phyloP scores from a whole-genome alignment of 139 green algal genomes.

The Tetraselmis striata region DNA sequence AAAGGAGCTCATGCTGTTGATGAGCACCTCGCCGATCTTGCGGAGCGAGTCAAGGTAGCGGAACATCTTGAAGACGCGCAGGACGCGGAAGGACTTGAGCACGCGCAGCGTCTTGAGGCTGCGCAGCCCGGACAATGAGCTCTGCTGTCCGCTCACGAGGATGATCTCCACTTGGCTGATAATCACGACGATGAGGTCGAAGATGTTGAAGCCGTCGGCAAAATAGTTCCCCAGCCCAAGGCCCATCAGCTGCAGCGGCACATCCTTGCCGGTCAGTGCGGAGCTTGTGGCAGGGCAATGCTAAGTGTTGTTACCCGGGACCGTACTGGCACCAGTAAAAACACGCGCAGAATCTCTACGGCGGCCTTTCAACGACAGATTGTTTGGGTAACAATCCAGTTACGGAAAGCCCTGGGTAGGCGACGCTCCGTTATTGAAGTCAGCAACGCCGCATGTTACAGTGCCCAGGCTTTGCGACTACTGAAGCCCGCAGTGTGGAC shows the following conservation, averaged over 20 bases:
- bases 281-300: no score
- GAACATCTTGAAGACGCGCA: conserved; percentile 64
- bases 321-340: no score
- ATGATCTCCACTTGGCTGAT: background rate
- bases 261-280: no score
- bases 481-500: no score
- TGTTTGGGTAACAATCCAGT: no score
- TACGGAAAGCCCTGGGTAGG: no score
- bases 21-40: conserved; percentile 61
- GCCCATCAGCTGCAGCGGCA: conserved; percentile 35
- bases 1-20: conserved; percentile 54
- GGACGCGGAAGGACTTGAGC: conserved; percentile 59
- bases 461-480: no score
- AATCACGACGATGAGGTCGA: conserved; percentile 31
- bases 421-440: no score
- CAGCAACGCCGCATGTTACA: no score
- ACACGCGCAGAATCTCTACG: no score
- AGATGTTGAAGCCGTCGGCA: conserved; percentile 64
- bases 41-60: conserved; percentile 55
- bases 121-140: background rate
- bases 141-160: background rate
- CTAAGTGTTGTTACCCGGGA: no score
- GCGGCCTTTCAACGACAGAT: no score
- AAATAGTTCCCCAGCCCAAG: conserved; percentile 52
- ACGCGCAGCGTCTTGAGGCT: conserved; percentile 30